Evolutionary conservation across 1,139 yeast genomes (phyloP).

Genomic region (Yamadazyma sp.): DNA sequence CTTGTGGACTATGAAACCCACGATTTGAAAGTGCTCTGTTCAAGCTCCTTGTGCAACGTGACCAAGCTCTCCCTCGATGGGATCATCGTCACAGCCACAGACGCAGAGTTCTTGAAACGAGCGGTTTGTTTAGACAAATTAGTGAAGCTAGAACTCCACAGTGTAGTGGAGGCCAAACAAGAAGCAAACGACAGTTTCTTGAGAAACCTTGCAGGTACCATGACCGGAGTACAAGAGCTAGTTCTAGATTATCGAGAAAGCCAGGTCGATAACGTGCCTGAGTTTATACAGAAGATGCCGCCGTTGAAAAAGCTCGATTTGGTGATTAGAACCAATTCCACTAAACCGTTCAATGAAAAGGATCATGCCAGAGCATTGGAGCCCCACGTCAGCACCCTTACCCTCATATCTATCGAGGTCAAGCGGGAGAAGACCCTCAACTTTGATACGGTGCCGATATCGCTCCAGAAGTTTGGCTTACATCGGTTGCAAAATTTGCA

Average conservation of each 20-base stretch:
- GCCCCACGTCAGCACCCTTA: conserved; percentile 21
- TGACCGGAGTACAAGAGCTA: conserved; percentile 28
- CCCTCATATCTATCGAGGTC: conserved; percentile 43
- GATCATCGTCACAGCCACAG: conserved; percentile 25
- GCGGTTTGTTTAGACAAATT: conserved; percentile 24
- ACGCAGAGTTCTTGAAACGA: conserved; percentile 21
- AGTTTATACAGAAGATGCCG: conserved; percentile 28
- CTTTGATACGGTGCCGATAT: conserved; percentile 31
- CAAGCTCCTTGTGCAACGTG: conserved; percentile 16
- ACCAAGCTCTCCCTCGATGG: conserved; percentile 26
- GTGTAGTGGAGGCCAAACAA: conserved; percentile 28
- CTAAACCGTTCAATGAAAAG: conserved; percentile 21
- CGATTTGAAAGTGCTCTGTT: conserved; percentile 8
- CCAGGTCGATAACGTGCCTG: conserved; percentile 40
- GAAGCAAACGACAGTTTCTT: conserved; percentile 21
- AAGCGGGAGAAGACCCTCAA: conserved; percentile 31
- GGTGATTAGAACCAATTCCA: conserved; percentile 40
- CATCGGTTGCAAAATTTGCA: conserved; percentile 21
- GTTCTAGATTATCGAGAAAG: conserved; percentile 48
- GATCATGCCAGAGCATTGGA: conserved; percentile 7
- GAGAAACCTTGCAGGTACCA: conserved; percentile 21
- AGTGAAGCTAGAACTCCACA: conserved; percentile 23
- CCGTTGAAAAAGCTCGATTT: conserved; percentile 34
- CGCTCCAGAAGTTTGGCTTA: conserved; percentile 16
- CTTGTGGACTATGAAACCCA: conserved; percentile 7